phyloP scores from a whole-genome alignment of 1,139 yeast genomes.

The Yamadazyma songkhlaensis region DNA sequence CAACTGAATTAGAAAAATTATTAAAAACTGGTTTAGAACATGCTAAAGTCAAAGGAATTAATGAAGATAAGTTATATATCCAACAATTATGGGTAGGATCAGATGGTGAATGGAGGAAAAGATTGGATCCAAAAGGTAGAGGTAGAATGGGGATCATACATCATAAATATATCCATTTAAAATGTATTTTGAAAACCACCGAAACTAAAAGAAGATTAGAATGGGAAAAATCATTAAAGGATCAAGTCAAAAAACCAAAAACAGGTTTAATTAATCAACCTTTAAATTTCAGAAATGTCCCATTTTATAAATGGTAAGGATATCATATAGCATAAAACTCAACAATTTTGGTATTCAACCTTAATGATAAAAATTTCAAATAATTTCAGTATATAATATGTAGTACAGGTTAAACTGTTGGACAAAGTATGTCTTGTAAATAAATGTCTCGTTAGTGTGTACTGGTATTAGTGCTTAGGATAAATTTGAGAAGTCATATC shows the following conservation, averaged over 20 bases:
- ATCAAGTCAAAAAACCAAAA: slow-evolving; percentile 43
- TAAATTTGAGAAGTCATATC: background rate
- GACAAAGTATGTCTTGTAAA: slow-evolving; percentile 4
- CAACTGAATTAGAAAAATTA: slow-evolving; percentile 76
- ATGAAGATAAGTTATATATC: slow-evolving; percentile 64
- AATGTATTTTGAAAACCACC: slow-evolving; percentile 68
- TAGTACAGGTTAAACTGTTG: background rate
- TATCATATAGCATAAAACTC: background rate
- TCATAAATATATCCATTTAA: slow-evolving; percentile 78
- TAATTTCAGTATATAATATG: background rate
- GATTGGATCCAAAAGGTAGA: slow-evolving; percentile 86
- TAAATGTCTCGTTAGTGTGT: slow-evolving; percentile 4
- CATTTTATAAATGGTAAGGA: slow-evolving; percentile 42
- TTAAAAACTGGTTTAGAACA: slow-evolving; percentile 71
- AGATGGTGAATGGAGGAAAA: slow-evolving; percentile 71
- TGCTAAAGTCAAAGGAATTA: slow-evolving; percentile 57
- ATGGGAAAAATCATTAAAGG: slow-evolving; percentile 53
- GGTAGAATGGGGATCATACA: slow-evolving; percentile 81
- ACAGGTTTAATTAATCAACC: slow-evolving; percentile 45
- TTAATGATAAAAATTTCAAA: no score
- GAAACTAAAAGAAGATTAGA: slow-evolving; percentile 59
- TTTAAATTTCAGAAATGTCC: slow-evolving; percentile 42
- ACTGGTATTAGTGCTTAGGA: slow-evolving; percentile 4
- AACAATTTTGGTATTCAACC: no score
- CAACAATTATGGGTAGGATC: slow-evolving; percentile 90